A percentile compares a stretch with the other conserved stretches of the same genome.
Conservation (phyloP, 441 rosid genomes). For the Macaranga tanarius region DNA sequence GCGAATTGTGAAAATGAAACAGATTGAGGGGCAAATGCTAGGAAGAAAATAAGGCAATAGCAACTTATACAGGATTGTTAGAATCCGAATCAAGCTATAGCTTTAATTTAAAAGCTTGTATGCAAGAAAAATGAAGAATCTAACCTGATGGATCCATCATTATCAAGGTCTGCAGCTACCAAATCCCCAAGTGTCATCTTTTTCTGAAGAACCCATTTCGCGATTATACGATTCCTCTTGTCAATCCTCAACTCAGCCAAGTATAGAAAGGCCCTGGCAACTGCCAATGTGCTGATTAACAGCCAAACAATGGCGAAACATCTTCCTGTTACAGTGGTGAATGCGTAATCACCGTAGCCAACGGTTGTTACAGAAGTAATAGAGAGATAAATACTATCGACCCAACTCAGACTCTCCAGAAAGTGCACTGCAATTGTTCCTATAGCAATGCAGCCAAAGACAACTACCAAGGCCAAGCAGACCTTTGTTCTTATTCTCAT, state of each 20-base stretch:
- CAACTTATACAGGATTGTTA: no score
- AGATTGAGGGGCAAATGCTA: not conserved
- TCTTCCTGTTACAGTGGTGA: slow-evolving; percentile 45
- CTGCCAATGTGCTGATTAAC: slow-evolving; percentile 56
- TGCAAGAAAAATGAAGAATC: slow-evolving; percentile 3
- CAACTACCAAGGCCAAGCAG: slow-evolving; percentile 47
- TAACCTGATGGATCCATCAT: slow-evolving; percentile 71
- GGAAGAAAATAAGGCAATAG: no score
- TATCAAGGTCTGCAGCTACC: slow-evolving; percentile 68
- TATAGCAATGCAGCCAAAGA: slow-evolving; percentile 46
- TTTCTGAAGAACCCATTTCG: slow-evolving; percentile 62
- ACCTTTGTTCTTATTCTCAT: slow-evolving; percentile 70
- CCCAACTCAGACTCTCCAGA: slow-evolving; percentile 52
- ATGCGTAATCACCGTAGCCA: slow-evolving; percentile 65
- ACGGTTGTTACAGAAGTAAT: slow-evolving; percentile 72
- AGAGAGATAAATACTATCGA: slow-evolving; percentile 60
- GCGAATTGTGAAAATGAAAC: no score
- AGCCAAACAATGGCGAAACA: slow-evolving; percentile 67
- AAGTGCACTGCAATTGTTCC: slow-evolving; percentile 46
- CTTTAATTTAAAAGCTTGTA: not conserved
- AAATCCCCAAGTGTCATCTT: slow-evolving; percentile 67
- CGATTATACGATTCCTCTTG: slow-evolving; percentile 50
- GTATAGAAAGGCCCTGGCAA: slow-evolving; percentile 61
- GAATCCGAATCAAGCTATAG: not conserved
- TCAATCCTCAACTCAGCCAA: slow-evolving; percentile 61